Evolutionary conservation across 306 rosid species (phyloP), one percentile per base, ranked within the genome.

Genomic region (Canavalia ensiformis): DNA sequence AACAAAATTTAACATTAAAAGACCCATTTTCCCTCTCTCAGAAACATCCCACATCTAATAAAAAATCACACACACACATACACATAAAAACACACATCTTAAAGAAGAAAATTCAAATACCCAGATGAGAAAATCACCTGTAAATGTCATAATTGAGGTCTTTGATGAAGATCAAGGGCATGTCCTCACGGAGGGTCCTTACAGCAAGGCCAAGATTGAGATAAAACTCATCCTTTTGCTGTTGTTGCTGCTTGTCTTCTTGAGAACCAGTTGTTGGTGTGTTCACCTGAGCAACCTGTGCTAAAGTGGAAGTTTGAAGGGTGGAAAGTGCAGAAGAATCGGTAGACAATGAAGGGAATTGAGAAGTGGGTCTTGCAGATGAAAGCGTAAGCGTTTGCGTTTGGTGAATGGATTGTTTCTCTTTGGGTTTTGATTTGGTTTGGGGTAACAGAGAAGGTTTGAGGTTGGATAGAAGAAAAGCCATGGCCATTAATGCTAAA

Each of bases 131-230:
- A 72, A 86, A 56, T 72, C 6, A 91, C 97, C 97, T 90, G 82
- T 93, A 93, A 72, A 93, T 93, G 74, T 90, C 91, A 80, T 91
- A 93, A 80, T 87, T 91, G 85, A 93, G 97, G 82, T 93, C 97
- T 67, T 82, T 85, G 81, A 86, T 25, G 85, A 93, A 93, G 81
- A 93, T 77, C 35, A 83, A 50, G 65, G 97, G 97, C 54, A 93
- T 33, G 80, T 93, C 97, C 63, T 93, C 97, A 29, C 97, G 94
- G 37, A 93, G 94, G 2, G 97, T 91, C 76, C 97, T 81, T 4
- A 93, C 97, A 41, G 97, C 97, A 28, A 85, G 59, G 75, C 97
- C 97, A 63, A 93, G 90, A 59, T 91, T 93, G 85, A 93, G 77
- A 85, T 86, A 93, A 80, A 91, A 93, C 8, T 93, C 91, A 34